Conservation (phyloP, 2,329 filamentous ascomycete genomes). For the Exutisphaerella laricina region DNA sequence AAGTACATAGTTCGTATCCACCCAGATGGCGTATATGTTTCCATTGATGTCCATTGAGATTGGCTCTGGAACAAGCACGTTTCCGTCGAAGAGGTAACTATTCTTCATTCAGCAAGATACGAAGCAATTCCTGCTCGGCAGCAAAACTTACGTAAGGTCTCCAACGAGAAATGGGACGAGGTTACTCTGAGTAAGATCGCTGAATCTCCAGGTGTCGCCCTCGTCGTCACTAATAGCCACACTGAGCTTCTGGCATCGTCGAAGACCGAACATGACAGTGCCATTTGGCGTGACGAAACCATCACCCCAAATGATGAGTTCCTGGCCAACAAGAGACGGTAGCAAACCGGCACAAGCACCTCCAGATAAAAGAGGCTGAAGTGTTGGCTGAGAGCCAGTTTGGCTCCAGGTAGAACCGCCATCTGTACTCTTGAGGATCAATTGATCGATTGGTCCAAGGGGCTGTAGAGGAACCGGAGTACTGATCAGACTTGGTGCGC, state of each 20-base stretch:
- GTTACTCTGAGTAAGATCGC: not conserved
- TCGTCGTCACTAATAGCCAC: conserved; percentile 7
- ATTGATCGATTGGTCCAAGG: conserved; percentile 4
- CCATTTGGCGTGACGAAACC: conserved; percentile 5
- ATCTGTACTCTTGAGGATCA: conserved; percentile 6
- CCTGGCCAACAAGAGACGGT: conserved; percentile 1
- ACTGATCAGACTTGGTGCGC: conserved; percentile 7
- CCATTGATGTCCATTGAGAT: conserved; percentile 3
- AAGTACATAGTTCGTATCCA: not conserved
- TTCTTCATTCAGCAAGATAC: not conserved
- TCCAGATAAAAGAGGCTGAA: conserved; percentile 3
- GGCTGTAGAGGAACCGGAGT: conserved; percentile 5
- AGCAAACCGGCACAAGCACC: conserved; percentile 4
- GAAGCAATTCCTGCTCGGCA: not conserved
- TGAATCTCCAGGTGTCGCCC: conserved; percentile 1
- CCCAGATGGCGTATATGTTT: conserved; percentile 4
- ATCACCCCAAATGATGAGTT: conserved; percentile 8
- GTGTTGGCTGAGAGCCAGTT: conserved; percentile 2
- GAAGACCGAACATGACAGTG: conserved; percentile 5
- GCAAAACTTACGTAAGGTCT: conserved; percentile 3
- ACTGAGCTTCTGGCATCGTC: conserved; percentile 6
- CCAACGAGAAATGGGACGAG: conserved; percentile 4
- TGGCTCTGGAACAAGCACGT: conserved; percentile 4
- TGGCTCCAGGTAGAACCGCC: not conserved
- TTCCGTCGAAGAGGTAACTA: conserved; percentile 4